Base-by-base conservation (phyloP, 345 rosid species). In the Cardamine resedifolia region DNA sequence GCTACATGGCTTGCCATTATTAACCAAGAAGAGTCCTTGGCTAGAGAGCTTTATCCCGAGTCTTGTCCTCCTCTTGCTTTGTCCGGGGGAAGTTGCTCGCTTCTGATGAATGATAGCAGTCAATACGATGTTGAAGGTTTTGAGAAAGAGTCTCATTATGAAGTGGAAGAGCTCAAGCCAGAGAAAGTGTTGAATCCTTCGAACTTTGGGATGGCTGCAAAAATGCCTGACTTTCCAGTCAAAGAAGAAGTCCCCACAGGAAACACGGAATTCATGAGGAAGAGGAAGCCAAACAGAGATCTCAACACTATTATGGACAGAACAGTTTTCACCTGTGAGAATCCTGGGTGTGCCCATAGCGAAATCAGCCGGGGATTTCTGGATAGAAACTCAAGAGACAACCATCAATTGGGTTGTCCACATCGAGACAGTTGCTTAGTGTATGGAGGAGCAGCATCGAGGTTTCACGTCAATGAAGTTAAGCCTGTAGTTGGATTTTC, bases 1-100 rank as follows among this genome's bases (percentile, higher is more conserved):
- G 99, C 99, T 26, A 89, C 91, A 34, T 95, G 99, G 99, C 79
- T 90, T 74, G 93, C 90, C 21, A 96, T 95, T 63, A 80, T 95
- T 79, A 85, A 82, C 83, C 86, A 84, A 47, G 97, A 92, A 71
- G 99, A 91, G 77, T 78, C 99, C 27, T 78, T 82, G 34, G 82
- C 91, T 61, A 80, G 57, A 62, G 97, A 90, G 79, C 94, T 85
- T 66, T 66, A 81, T 11, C 66, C 80, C 64, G 59, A 60, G 81
- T 43, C 80, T 1, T 71, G 74, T 65, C 75, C 81, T 4, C 89
- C 86, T 0, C 0, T 88, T 75, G 75, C 88, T 16, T 78, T 89
- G 4, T 75, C 83, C 0, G 87, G 89, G 5, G 74, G 55, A 58
- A 91, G 77, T 80, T 80, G 81, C 82, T 87, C 63, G 43, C 79